Conservation (phyloP, 192 early-diverging fungal genomes). For the Backusella parvicylindrica region DNA sequence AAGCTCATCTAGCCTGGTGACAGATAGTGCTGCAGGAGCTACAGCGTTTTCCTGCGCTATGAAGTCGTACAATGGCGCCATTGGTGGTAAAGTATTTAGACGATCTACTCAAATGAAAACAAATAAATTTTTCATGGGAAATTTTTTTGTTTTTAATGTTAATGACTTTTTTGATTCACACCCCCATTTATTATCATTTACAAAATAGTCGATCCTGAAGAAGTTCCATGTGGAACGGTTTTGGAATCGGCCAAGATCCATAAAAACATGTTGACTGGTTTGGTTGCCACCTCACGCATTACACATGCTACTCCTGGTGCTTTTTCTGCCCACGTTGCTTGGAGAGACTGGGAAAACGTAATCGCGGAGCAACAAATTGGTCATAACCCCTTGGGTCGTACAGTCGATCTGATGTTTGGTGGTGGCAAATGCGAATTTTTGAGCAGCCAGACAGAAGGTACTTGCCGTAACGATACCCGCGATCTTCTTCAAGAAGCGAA, state of each 20-base stretch:
- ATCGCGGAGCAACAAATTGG: constrained; percentile 52
- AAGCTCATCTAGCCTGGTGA: constrained; percentile 46
- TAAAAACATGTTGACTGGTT: constrained; percentile 39
- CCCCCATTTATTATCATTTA: neutral
- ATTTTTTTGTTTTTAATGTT: neutral
- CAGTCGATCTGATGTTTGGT: constrained; percentile 53
- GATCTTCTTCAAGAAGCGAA: constrained; percentile 38
- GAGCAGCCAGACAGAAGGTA: constrained; percentile 20
- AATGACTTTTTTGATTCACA: neutral
- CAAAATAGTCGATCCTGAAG: constrained; percentile 26
- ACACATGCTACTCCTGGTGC: constrained; percentile 61
- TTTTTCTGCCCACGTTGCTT: constrained; percentile 49
- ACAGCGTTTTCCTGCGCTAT: constrained; percentile 52
- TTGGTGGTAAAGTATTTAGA: constrained; percentile 32
- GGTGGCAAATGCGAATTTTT: constrained; percentile 49
- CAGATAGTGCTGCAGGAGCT: constrained; percentile 61
- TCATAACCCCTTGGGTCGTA: constrained; percentile 26
- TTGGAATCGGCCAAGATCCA: constrained; percentile 57
- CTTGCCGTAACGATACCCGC: constrained; percentile 40
- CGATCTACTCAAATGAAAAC: neutral
- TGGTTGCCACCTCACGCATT: constrained; percentile 57
- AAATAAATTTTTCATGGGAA: neutral
- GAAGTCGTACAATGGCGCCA: constrained; percentile 55
- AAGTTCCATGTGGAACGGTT: constrained; percentile 52
- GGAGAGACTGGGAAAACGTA: constrained; percentile 51